Base-by-base conservation (phyloP, 352 stramenopile species). In the Peronospora destructor region DNA sequence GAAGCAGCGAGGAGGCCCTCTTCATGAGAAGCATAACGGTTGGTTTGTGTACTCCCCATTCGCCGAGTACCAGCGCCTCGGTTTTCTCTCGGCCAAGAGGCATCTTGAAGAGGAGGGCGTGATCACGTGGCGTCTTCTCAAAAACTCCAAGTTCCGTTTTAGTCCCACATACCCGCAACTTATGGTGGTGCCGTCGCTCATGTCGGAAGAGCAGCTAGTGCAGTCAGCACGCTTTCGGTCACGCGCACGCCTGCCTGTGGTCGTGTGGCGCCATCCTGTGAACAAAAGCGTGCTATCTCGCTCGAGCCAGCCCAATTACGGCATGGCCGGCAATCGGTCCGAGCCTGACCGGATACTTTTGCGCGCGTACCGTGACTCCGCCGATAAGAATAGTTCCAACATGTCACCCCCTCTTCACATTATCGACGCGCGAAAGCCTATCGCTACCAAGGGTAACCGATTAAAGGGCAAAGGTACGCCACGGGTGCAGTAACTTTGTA, bases 301-400 rank as follows among this genome's bases (percentile, higher is more conserved):
- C 32, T 96, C 78, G 8, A 91, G 87, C 9, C 95, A 98, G 59
- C 96, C 96, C 2, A 97, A 98, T 59, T 96, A 98, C 29, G 96
- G 96, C n/a, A 84, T 99, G 53, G 83, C 91, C 33, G 91, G 93
- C 17, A 97, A 98, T 68, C 90, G 84, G 30, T 97, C 77, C 48
- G 73, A 86, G 13, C 76, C 87, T 1, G 96, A 99, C 65, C 91
- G 97, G 43, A 85, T 87, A 52, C 60, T 97, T 37, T 54, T 97
- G 41, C 76, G 78, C 40, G 76, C 76, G 33, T 86, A 92, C 62
- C 76, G 91, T 6, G 91, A 97, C 33, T 84, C 71, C 12, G 85
- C 72, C 3, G 87, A 87, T 56, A 84, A 76, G 48, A 91, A 80
- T 49, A 85, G 69, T 51, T 81, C 61, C 9, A 74, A 74, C 33